Base-by-base conservation (phyloP, 257 asterid genomes). In the Cinchona pubescens region DNA sequence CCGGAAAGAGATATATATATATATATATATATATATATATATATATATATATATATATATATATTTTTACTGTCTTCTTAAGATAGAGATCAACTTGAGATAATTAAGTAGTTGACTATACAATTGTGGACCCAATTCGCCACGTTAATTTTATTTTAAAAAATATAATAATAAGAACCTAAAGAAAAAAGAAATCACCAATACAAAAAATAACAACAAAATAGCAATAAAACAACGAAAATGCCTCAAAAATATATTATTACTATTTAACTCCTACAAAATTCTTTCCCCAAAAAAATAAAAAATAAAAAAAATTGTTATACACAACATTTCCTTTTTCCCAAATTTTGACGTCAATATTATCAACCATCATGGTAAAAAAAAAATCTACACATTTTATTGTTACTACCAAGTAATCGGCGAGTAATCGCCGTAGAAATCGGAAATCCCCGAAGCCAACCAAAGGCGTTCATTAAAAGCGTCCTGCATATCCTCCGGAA, bases 401-500 rank as follows among this genome's bases (percentile, higher is more conserved):
- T n/a, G n/a, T n/a, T n/a, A 64, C 88, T 89, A 92, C 82, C 91
- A 86, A 79, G 89, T 72, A 37, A 86, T 82, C 77, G 92, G 85
- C 67, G 90, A 90, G 74, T 86, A 83, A 9, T 92, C 98, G 83
- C 91, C 96, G 81, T 90, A 89, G 62, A 89, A 79, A 83, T 90
- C 97, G 34, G 97, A 86, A 71, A 90, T 87, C 49, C 96, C 98
- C 7, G 96, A 86, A 27, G 96, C 99, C 81, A 87, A 14, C 98
- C 97, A 95, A 37, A 95, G 83, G 78, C 92, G 79, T 81, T 95
- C 97, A 70, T 92, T 91, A 73, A 95, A 92, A 19, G 78, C 76
- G 79, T 91, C 98, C 87, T 88, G 96, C 96, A 91, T 85, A 85
- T 92, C 97, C 58, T 88, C 96, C 23, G 99, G 96, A 1, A 95